phyloP scores from a whole-genome alignment of 106 monocot genomes.

The Alisma plantagoaquatica region DNA sequence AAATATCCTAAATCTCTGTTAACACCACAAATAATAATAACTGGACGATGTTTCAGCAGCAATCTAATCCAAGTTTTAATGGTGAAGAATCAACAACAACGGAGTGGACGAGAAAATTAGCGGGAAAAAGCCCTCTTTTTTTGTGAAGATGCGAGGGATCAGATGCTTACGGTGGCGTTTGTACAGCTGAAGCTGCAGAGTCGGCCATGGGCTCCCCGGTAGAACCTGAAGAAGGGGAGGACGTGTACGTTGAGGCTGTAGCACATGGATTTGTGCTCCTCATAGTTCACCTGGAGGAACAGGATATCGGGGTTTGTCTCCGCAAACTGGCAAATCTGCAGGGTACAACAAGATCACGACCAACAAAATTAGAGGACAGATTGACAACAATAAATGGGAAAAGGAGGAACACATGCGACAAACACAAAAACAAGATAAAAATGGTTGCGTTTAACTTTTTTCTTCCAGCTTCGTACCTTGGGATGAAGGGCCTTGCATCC shows the following conservation, averaged over 20 bases:
- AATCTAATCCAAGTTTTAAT: no score
- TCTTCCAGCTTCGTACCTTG: constrained; percentile 30
- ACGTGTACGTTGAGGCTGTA: constrained; percentile 35
- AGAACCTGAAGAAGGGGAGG: constrained; percentile 45
- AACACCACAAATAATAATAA: no score
- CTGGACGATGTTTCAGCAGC: no score
- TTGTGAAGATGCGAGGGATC: background rate
- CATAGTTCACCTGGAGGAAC: constrained; percentile 15
- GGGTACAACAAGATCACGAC: background rate
- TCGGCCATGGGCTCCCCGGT: constrained; percentile 38
- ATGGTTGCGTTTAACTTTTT: no score
- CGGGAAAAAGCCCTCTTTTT: background rate
- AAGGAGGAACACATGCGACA: no score
- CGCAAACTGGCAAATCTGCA: constrained; percentile 11
- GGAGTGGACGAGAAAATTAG: background rate
- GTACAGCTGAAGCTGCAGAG: constrained; percentile 66
- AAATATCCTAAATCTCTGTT: no score
- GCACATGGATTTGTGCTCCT: constrained; percentile 13
- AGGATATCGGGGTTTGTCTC: constrained; percentile 9
- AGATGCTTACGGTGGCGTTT: constrained; percentile 30
- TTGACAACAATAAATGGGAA: no score
- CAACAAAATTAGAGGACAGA: background rate
- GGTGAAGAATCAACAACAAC: no score
- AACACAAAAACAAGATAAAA: no score
- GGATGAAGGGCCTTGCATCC: constrained; percentile 58